phyloP scores from a whole-genome alignment of 78 protist species.

The Dictyostelium discoideum region DNA sequence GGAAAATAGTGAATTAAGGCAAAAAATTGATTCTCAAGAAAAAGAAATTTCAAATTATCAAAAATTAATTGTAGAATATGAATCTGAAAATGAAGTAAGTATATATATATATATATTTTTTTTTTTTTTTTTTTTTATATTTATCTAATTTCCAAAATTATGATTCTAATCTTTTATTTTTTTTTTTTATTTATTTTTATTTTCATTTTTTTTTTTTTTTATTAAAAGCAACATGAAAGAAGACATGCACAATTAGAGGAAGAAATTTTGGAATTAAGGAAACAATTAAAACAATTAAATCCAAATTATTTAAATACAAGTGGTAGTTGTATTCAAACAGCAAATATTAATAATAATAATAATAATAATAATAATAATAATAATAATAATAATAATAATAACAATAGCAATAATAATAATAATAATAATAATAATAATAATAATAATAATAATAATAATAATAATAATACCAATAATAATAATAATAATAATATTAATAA shows the following conservation, averaged over 20 bases:
- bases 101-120: not conserved
- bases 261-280: conserved; percentile 60
- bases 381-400: not conserved
- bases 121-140: not conserved
- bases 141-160: no score
- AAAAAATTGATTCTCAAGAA: conserved; percentile 34
- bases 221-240: conserved; percentile 49
- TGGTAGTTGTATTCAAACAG: not conserved
- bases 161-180: no score
- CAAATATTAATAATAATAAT: conserved; percentile 18
- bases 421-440: conserved; percentile 19
- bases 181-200: no score
- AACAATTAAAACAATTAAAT: conserved; percentile 49
- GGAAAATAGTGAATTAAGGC: conserved; percentile 68
- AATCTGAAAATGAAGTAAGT: conserved; percentile 49
- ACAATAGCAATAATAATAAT: not conserved
- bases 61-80: conserved; percentile 34
- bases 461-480: not conserved
- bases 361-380: not conserved
- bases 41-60: conserved; percentile 15
- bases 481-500: not conserved
- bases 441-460: not conserved
- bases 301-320: conserved; percentile 3
- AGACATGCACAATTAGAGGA: conserved; percentile 76
- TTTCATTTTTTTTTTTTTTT: not conserved